phyloP scores from a whole-genome alignment of 305 asterid genomes.

The Fraxinus paxiana region DNA sequence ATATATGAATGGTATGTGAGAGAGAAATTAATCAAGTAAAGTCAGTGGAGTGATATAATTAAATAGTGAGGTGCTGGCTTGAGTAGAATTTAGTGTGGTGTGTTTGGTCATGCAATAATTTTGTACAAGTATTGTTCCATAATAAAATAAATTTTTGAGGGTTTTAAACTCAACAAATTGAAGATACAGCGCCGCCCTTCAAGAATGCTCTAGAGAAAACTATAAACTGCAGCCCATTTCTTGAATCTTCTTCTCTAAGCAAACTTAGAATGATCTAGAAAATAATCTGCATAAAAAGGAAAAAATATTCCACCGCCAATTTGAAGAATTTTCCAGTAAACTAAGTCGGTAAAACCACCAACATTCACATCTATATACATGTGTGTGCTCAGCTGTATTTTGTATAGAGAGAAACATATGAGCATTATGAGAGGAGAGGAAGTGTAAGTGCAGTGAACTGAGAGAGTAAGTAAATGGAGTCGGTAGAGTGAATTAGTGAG shows the following conservation, averaged over 20 bases:
- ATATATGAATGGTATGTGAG: not conserved
- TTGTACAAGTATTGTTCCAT: not conserved
- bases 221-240: not conserved
- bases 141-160: not conserved
- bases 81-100: not conserved
- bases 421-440: not conserved
- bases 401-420: not conserved
- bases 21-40: not conserved
- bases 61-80: not conserved
- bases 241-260: not conserved
- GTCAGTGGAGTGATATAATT: not conserved
- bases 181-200: not conserved
- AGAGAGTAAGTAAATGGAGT: not conserved
- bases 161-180: not conserved
- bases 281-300: not conserved
- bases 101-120: not conserved
- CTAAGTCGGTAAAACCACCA: not conserved
- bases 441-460: not conserved
- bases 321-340: not conserved
- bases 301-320: not conserved
- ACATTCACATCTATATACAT: not conserved
- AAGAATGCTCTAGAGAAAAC: not conserved
- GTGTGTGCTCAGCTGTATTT: not conserved
- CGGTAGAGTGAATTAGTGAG: not conserved
- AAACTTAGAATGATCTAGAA: not conserved